Evolutionary conservation across 306 rosid species (phyloP).

Genomic region (Sphenostylis stenocarpa): DNA sequence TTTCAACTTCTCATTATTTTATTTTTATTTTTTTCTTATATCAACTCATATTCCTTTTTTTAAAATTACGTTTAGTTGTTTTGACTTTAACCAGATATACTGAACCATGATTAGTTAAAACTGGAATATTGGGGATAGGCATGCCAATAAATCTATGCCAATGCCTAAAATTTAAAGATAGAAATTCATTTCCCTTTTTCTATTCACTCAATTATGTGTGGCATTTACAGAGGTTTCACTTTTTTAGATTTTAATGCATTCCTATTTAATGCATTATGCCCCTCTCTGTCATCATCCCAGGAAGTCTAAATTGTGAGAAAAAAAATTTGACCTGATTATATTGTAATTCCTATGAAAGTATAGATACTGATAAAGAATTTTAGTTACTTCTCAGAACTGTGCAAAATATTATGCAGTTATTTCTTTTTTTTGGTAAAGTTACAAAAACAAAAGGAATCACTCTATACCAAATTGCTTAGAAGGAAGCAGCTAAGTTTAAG

Average conservation of each 20-base stretch:
- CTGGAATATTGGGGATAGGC: background rate
- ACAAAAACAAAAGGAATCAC: background rate
- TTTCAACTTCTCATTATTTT: background rate
- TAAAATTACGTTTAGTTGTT: background rate
- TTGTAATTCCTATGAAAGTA: background rate
- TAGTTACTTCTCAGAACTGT: background rate
- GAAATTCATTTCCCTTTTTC: background rate
- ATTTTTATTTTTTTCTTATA: background rate
- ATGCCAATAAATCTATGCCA: background rate
- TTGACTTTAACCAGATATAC: background rate
- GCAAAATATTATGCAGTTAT: background rate
- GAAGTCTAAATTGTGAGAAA: too few relatives aligned
- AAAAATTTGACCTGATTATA: background rate
- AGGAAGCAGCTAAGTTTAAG: background rate
- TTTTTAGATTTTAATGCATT: too few relatives aligned
- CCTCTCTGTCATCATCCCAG: too few relatives aligned
- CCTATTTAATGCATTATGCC: too few relatives aligned
- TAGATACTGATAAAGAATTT: background rate
- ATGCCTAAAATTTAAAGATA: background rate
- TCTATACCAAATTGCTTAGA: background rate
- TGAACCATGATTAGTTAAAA: background rate
- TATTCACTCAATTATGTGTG: background rate
- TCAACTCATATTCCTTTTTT: background rate
- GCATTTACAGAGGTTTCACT: too few relatives aligned
- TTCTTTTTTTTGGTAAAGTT: background rate